A percentile compares a stretch with the other conserved stretches of the same genome.
These are phyloP conservation scores for Coemansia sp. DNA, from an alignment of 192 early-diverging fungal species.

Conservation along the genomic window DNA sequence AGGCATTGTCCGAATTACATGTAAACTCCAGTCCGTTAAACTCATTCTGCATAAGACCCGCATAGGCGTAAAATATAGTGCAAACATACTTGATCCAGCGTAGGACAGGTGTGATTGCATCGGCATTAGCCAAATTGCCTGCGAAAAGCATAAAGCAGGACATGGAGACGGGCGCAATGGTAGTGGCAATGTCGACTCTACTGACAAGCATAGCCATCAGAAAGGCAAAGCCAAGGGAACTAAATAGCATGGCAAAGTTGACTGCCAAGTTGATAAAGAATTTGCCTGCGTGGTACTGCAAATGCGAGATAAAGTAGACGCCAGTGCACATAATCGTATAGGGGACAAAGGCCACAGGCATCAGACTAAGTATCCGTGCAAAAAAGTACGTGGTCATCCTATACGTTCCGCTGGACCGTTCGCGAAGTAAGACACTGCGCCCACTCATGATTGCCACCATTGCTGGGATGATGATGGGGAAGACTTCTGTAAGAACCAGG, in stretches of 20 bases:
- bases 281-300: slow-evolving; percentile 26
- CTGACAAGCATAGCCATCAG: slow-evolving; percentile 19
- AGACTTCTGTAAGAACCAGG: slow-evolving; percentile 45
- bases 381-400: slow-evolving; percentile 56
- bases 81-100: slow-evolving; percentile 39
- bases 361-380: slow-evolving; percentile 56
- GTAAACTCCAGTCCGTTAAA: slow-evolving; percentile 31
- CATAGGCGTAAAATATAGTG: slow-evolving; percentile 27
- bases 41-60: slow-evolving; percentile 38
- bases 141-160: slow-evolving; percentile 29
- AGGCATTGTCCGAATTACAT: not conserved
- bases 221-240: slow-evolving; percentile 26
- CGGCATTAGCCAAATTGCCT: slow-evolving; percentile 31
- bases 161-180: slow-evolving; percentile 19
- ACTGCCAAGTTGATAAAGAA: slow-evolving; percentile 27
- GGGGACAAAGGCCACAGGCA: slow-evolving; percentile 27
- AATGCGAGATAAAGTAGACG: slow-evolving; percentile 26
- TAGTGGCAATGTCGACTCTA: slow-evolving; percentile 22
- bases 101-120: slow-evolving; percentile 35
- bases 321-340: slow-evolving; percentile 21
- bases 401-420: slow-evolving; percentile 61
- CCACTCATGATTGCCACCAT: slow-evolving; percentile 33
- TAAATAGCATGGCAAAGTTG: slow-evolving; percentile 20
- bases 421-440: slow-evolving; percentile 52
- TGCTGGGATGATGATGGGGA: slow-evolving; percentile 55